Conservation (phyloP, 2,329 filamentous ascomycete species). For the Paraphaeosphaeria minitans region DNA sequence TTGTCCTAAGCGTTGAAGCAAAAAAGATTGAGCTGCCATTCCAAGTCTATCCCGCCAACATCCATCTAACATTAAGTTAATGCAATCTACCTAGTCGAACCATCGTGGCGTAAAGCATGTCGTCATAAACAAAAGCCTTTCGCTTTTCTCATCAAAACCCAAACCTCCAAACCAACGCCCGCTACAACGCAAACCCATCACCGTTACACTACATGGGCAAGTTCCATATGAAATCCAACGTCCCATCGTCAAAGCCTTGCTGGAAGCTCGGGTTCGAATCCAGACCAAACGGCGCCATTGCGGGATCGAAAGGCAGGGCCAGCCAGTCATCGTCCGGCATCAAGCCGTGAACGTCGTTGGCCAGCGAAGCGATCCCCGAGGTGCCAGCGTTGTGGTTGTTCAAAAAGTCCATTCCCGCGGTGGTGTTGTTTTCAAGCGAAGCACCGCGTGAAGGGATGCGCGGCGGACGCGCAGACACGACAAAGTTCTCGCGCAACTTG, state of each 20-base stretch:
- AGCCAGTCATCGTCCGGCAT: slow-evolving; percentile 49
- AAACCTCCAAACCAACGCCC: background rate
- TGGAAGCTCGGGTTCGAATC: slow-evolving; percentile 41
- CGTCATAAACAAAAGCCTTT: background rate
- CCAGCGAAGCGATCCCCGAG: slow-evolving; percentile 42
- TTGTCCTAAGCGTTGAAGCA: too few relatives aligned
- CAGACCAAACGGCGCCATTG: slow-evolving; percentile 47
- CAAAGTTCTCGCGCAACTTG: slow-evolving; percentile 44
- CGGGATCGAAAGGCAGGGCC: slow-evolving; percentile 46
- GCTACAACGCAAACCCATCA: background rate
- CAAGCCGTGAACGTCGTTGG: slow-evolving; percentile 41
- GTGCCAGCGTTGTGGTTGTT: slow-evolving; percentile 44
- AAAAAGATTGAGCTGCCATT: too few relatives aligned
- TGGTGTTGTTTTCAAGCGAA: slow-evolving; percentile 37
- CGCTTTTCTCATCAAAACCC: background rate
- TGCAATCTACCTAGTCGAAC: background rate
- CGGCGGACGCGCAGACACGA: slow-evolving; percentile 44
- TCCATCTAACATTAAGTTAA: background rate
- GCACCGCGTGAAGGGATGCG: slow-evolving; percentile 39
- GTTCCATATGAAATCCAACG: slow-evolving; percentile 49
- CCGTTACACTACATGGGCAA: slow-evolving; percentile 31
- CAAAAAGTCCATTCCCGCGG: slow-evolving; percentile 43
- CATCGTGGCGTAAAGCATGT: background rate
- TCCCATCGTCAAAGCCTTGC: slow-evolving; percentile 45
- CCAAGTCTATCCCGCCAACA: background rate